These are phyloP conservation scores for Aspergillus fumigatus DNA, from an alignment of 2,329 filamentous ascomycete genomes.

Conservation along the genomic window DNA sequence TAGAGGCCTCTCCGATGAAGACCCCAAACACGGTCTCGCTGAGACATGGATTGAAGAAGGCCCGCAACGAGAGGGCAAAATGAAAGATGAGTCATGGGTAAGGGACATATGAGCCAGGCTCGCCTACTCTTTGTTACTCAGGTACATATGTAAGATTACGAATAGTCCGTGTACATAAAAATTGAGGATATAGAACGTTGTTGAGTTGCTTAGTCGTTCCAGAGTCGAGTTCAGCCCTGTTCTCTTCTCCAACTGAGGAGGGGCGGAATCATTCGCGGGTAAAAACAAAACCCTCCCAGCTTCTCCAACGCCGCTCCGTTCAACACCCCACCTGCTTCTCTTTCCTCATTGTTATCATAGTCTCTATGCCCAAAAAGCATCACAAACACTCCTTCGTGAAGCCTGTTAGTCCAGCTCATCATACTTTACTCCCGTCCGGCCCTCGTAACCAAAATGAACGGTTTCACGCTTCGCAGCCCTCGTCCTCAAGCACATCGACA, in stretches of 20 bases:
- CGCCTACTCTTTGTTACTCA: not conserved
- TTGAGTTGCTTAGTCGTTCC: not conserved
- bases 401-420: constrained; percentile 38
- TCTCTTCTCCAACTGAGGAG: not conserved
- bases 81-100: constrained; percentile 58
- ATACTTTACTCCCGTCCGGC: constrained; percentile 31
- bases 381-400: constrained; percentile 36
- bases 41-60: constrained; percentile 72
- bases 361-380: constrained; percentile 47
- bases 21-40: constrained; percentile 68
- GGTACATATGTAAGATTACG: not conserved
- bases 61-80: constrained; percentile 50
- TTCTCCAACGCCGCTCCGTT: constrained; percentile 2
- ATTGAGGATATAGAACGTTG: not conserved
- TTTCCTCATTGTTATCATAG: constrained; percentile 7
- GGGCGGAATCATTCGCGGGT: not conserved
- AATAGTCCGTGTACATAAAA: not conserved
- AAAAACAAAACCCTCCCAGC: not conserved
- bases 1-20: constrained; percentile 73
- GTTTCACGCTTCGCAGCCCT: constrained; percentile 13
- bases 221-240: not conserved
- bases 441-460: constrained; percentile 24
- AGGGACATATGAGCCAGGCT: constrained; percentile 47
- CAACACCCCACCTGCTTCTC: constrained; percentile 2
- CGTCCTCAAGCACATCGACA: constrained; percentile 19